Base-by-base conservation (phyloP, 331 rosid species). In the Acacia pycnantha region DNA sequence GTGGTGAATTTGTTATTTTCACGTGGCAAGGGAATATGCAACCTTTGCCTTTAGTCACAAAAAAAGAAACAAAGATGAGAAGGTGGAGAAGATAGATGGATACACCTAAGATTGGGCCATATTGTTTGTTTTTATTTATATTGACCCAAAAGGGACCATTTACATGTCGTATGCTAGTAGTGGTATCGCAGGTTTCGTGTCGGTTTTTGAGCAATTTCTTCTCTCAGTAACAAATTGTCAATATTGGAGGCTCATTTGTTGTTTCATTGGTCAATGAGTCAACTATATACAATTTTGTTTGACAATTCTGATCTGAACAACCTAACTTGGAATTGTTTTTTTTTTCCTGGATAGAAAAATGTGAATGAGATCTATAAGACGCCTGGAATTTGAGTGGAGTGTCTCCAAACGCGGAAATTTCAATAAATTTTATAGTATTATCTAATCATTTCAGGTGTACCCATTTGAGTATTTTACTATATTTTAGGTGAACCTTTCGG, bases 11-110 rank as follows among this genome's bases (percentile, higher is more conserved):
- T 68, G 29, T 84, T 77, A 74, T 83, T 33, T 33, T n/a, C 74
- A 81, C 6, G 81, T 82, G 8, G 75, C 11, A 50, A 56, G 51
- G 51, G 79, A 77, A 79, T 76, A 79, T 84, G 73, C 84, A 64
- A 65, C 79, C 76, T 82, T 70, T 22, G 76, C 73, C 72, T 70
- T 77, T 61, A n/a, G 50, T 33, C 62, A 8, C 43, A 7, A 4
- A 41, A 41, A 56, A 82, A 71, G 82, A 68, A 79, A 82, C 73
- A 83, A 41, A 69, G 72, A 56, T 12, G 18, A 26, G 75, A 48
- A 56, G 14, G 27, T 74, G 70, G 82, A 47, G 81, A 78, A 62
- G 86, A 82, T 70, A 27, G 80, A 76, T 76, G 29, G 77, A 65
- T 77, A 11, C 47, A 83, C 19, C 76, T 6, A 61, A 73, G 71